These are phyloP conservation scores for Pleurotus cornucopiae DNA, from an alignment of 768 basidiomycete genomes.

Conservation along the genomic window DNA sequence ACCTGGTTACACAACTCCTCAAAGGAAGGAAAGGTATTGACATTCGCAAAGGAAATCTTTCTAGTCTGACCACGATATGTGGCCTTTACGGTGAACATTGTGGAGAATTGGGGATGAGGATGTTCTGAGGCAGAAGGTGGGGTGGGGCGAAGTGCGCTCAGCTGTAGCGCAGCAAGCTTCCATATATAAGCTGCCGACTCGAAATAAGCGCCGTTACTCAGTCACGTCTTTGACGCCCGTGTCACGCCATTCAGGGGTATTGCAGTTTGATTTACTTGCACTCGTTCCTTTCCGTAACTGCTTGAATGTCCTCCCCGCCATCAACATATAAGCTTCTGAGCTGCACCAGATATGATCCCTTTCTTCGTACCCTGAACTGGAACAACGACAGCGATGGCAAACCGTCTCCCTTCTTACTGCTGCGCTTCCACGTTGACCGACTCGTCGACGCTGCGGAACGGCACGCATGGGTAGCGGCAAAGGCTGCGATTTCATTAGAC, in stretches of 20 bases:
- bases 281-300: too few species aligned
- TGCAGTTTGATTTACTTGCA: too few species aligned
- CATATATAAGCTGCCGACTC: slow-evolving; percentile 4
- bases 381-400: slow-evolving; percentile 46
- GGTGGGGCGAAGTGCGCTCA: background rate
- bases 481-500: slow-evolving; percentile 30
- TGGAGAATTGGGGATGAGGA: slow-evolving; percentile 21
- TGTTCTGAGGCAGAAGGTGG: slow-evolving; percentile 12
- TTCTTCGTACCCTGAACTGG: slow-evolving; percentile 43
- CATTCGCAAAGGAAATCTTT: slow-evolving; percentile 53
- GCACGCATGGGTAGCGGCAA: slow-evolving; percentile 47
- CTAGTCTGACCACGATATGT: slow-evolving; percentile 69
- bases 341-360: slow-evolving; percentile 56
- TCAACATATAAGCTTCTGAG: slow-evolving; percentile 27
- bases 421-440: slow-evolving; percentile 58
- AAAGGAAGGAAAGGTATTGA: slow-evolving; percentile 57
- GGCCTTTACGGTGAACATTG: slow-evolving; percentile 79
- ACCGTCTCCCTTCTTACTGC: slow-evolving; percentile 59
- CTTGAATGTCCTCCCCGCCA: too few species aligned
- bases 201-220: background rate
- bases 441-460: slow-evolving; percentile 43
- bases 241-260: background rate
- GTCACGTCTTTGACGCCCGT: background rate
- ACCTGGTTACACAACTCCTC: slow-evolving; percentile 63
- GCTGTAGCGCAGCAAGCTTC: slow-evolving; percentile 4